These are phyloP conservation scores for Aethionema arabicum DNA, from an alignment of 345 rosid species.

Conservation along the genomic window DNA sequence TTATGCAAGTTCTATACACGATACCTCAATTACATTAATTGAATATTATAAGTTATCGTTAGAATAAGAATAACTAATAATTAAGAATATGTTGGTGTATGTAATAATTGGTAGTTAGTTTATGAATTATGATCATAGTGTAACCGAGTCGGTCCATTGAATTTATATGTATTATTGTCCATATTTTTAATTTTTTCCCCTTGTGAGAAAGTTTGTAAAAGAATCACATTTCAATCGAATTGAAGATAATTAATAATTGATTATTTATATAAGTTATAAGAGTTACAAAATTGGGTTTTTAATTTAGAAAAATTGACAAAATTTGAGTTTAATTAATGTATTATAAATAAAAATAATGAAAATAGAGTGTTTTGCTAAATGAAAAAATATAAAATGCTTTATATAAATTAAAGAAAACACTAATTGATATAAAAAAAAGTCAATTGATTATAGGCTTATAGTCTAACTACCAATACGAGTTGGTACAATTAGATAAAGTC, in stretches of 20 bases:
- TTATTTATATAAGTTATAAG: not conserved
- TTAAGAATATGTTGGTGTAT: not conserved
- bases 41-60: not conserved
- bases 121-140: too few species aligned
- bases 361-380: not conserved
- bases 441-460: not conserved
- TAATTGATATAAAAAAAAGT: not conserved
- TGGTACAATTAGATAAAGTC: slow-evolving; percentile 12
- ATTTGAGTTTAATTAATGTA: slow-evolving; percentile 1
- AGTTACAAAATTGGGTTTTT: not conserved
- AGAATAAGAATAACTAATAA: too few species aligned
- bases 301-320: not conserved
- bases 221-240: too few species aligned
- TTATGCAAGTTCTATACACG: slow-evolving; percentile 29
- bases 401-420: not conserved
- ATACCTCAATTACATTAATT: slow-evolving; percentile 10
- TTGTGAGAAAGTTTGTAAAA: too few species aligned
- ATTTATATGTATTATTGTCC: too few species aligned
- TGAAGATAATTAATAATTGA: too few species aligned
- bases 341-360: not conserved
- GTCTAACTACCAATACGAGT: not conserved
- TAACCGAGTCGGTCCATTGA: too few species aligned
- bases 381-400: not conserved
- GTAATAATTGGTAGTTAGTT: not conserved
- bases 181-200: too few species aligned